Conservation (phyloP, 345 rosid genomes). For the Melastoma malabathricum region DNA sequence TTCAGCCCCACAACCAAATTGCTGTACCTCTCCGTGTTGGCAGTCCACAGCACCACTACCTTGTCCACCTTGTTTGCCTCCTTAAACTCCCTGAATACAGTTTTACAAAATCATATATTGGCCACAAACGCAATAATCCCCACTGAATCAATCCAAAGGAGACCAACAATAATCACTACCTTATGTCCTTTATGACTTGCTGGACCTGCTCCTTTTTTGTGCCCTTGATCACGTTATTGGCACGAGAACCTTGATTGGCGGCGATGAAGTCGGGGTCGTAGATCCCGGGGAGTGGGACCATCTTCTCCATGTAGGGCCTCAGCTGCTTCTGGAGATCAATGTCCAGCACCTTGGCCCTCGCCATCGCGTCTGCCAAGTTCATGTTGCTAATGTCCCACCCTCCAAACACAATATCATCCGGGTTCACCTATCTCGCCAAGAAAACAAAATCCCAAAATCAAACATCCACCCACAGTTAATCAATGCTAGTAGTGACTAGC, state of each 20-base stretch:
- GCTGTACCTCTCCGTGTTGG: constrained; percentile 97
- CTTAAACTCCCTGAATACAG: constrained; percentile 64
- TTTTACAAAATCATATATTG: too few relatives aligned
- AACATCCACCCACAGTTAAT: too few relatives aligned
- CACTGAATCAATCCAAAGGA: too few relatives aligned
- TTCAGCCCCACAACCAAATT: constrained; percentile 71
- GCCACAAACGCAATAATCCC: too few relatives aligned
- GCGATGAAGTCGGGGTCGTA: constrained; percentile 91
- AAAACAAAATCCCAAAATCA: background rate
- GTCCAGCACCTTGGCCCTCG: constrained; percentile 76
- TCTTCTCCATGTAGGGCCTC: constrained; percentile 90
- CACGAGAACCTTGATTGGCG: constrained; percentile 88
- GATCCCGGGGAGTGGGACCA: constrained; percentile 89
- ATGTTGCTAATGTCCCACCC: constrained; percentile 98
- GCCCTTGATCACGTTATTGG: constrained; percentile 76
- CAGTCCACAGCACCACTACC: constrained; percentile 94
- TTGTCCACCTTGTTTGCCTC: constrained; percentile 72
- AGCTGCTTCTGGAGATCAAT: constrained; percentile 88
- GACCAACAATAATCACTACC: constrained; percentile 20
- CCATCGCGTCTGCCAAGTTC: constrained; percentile 99
- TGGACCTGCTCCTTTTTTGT: constrained; percentile 78
- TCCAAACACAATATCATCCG: constrained; percentile 83
- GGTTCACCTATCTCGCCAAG: constrained; percentile 44
- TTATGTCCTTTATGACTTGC: constrained; percentile 69
- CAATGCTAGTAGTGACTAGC: too few relatives aligned